Evolutionary conservation across 2,329 filamentous ascomycete genomes (phyloP), one percentile per base, ranked within the genome.

Genomic region (Colletotrichum sp.): DNA sequence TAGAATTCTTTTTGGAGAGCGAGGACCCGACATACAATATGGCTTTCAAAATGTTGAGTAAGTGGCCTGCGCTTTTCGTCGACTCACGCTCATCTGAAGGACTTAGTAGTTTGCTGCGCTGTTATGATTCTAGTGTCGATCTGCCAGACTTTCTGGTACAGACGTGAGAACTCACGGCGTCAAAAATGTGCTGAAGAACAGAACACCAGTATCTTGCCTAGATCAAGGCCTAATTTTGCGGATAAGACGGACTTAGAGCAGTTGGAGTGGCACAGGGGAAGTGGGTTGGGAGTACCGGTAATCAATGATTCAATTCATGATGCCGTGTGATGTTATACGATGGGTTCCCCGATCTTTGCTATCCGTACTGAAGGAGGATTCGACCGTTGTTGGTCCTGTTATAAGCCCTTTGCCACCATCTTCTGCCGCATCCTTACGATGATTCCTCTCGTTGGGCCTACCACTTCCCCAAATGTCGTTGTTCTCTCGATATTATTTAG

Each of bases 371-470:
- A 13, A 2, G 10, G 5, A 49, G n/a, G 0, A 49, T 9, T 13
- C 12, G 4, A 21, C 13, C 9, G 10, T 5, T 13, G 3, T 21
- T n/a, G 0, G 18, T n/a, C 1, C 16, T 49, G 0, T n/a, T n/a
- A n/a, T 6, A 9, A 8, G 1, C n/a, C 44, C 6, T 49, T 49
- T 13, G 10, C n/a, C n/a, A 13, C 13, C n/a, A 8, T 49, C 10
- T 6, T 49, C n/a, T 49, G 10, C 5, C 4, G 44, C 10, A 1
- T 21, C 4, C n/a, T 49, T 7, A 49, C 6, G n/a, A 4, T 21
- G 44, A 13, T 49, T 13, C 44, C 2, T 49, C n/a, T 21, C n/a
- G 2, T 21, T 7, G 10, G 0, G 3, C 18, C 10, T 49, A 8
- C 44, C n/a, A 6, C 18, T 12, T n/a, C 13, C 6, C 10, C 10